Percentiles rank a stretch among this genome's conserved stretches.
Evolutionary conservation across 306 rosid species (phyloP).

Genomic region (Malus sieversii): DNA sequence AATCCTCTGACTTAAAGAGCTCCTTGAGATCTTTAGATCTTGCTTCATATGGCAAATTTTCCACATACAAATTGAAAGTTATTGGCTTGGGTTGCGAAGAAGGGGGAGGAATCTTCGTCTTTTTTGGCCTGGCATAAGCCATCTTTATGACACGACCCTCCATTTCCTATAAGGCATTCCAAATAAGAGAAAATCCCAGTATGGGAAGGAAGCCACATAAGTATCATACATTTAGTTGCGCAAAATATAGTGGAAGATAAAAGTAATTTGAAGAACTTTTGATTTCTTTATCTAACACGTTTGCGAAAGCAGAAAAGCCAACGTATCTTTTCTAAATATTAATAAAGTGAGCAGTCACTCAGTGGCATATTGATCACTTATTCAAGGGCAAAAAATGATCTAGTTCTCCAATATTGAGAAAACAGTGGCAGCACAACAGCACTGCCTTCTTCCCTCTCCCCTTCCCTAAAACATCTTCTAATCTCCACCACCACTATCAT

Average conservation of each 20-base stretch:
- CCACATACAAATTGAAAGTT: conserved; percentile 75
- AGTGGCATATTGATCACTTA: background rate
- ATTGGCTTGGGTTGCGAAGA: conserved; percentile 36
- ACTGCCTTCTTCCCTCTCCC: background rate
- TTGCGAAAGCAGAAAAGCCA: background rate
- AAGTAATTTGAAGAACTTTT: background rate
- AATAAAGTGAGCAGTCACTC: background rate
- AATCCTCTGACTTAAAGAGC: conserved; percentile 53
- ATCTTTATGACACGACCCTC: conserved; percentile 63
- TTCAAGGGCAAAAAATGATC: background rate
- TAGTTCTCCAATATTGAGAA: background rate
- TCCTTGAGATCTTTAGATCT: conserved; percentile 71
- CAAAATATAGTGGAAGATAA: background rate
- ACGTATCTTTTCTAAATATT: background rate
- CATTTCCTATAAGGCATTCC: conserved; percentile 44
- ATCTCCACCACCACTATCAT: background rate
- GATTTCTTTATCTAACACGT: background rate
- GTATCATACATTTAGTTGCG: background rate
- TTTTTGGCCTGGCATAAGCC: conserved; percentile 54
- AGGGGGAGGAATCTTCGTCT: conserved; percentile 44
- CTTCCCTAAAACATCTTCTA: background rate
- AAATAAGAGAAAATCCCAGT: background rate
- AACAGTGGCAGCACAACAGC: background rate
- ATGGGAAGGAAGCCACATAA: background rate
- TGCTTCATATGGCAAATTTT: conserved; percentile 64